Evolutionary conservation across 164 flowering plant genomes (phyloP).

Genomic region (Vitis vinifera): DNA sequence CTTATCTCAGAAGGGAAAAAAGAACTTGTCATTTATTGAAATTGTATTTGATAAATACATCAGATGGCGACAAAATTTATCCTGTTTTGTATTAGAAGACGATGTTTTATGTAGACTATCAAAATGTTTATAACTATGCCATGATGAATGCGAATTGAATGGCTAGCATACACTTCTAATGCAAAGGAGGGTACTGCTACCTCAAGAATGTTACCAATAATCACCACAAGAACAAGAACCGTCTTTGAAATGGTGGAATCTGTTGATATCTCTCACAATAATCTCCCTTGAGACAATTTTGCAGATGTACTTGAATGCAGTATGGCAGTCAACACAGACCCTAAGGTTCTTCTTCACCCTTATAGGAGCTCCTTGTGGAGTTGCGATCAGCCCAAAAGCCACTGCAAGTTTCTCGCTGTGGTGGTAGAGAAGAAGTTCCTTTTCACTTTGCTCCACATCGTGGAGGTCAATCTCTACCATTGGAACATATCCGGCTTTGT

Average conservation of each 20-base stretch:
- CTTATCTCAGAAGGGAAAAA: no score
- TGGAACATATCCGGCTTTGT: constrained; percentile 63
- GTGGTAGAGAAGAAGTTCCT: constrained; percentile 46
- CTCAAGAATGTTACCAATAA: constrained; percentile 46
- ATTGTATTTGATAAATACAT: no score
- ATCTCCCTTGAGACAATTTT: constrained; percentile 56
- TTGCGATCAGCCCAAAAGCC: constrained; percentile 60
- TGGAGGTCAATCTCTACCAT: constrained; percentile 57
- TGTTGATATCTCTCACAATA: constrained; percentile 52
- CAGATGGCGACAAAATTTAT: no score
- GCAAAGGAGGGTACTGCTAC: neutral
- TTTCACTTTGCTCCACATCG: constrained; percentile 48
- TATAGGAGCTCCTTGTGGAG: constrained; percentile 58
- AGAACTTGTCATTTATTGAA: no score
- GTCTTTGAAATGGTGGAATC: constrained; percentile 65
- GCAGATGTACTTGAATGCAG: constrained; percentile 52
- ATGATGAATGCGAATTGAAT: neutral
- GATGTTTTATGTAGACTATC: no score
- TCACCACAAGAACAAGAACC: constrained; percentile 71
- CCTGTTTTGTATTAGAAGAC: no score
- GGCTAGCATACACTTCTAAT: no score
- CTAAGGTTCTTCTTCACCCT: constrained; percentile 66
- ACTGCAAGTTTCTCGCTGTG: constrained; percentile 72
- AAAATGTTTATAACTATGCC: neutral
- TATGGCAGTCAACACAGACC: constrained; percentile 61